Evolutionary conservation across 257 asterid species (phyloP), one percentile per base, ranked within the genome.

Genomic region (Cynanchum wilfordii): DNA sequence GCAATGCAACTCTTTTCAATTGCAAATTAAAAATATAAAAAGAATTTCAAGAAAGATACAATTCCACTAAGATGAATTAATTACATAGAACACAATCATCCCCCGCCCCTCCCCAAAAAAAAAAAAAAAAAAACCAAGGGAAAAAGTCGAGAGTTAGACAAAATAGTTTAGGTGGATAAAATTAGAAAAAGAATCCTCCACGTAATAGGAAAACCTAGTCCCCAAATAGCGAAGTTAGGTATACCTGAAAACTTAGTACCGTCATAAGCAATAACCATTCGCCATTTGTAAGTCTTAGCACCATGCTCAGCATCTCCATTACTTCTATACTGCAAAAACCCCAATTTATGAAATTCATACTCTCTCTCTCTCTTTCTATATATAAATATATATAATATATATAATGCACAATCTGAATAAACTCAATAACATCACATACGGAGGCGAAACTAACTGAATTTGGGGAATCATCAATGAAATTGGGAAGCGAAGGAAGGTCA

Each of bases 201-300:
- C 16, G 3, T 0, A 13, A 50, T 13, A 50, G 20, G 55, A 50
- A 49, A 50, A 50, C 22, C 55, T 50, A 4, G n/a, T 16, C 6
- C n/a, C 55, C 17, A 50, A 59, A 0, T 40, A 59, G 8, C 5
- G n/a, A 24, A 0, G 13, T 52, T 2, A 49, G 52, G 52, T 0
- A 52, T 52, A 91, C 98, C 98, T 86, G 98, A 91, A 87, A 77
- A 91, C 51, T 89, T 84, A 62, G 96, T 86, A 76, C 97, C 97
- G 62, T 93, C 97, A 19, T 91, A 93, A 40, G 96, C 86, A 68
- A 93, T 88, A 76, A 88, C 78, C 89, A 94, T 79, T 75, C 93
- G 88, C 97, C 95, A 91, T 75, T 89, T 89, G 79, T 80, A 89
- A 69, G 74, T n/a, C 51, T 13, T 62, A 19, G 74, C 57, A 11